phyloP scores from a whole-genome alignment of 352 stramenopile genomes.

The Thalassiosira livingstoniorum region DNA sequence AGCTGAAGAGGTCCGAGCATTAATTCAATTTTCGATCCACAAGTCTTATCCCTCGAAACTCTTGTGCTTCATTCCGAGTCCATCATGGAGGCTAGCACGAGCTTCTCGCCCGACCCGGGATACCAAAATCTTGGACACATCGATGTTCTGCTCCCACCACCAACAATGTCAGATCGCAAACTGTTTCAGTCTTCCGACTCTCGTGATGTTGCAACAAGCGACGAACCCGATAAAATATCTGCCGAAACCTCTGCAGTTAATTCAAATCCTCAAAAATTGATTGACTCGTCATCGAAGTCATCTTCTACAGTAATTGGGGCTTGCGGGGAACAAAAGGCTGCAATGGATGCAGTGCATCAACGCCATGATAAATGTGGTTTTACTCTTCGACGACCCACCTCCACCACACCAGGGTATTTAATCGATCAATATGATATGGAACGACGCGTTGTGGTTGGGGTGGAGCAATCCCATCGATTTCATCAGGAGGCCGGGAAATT shows the following conservation, averaged over 20 bases:
- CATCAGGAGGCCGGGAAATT: neutral
- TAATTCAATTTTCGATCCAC: no score
- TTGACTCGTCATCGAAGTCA: neutral
- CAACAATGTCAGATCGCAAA: neutral
- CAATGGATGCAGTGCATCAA: no score
- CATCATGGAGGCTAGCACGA: neutral
- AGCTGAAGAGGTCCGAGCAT: no score
- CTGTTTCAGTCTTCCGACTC: neutral
- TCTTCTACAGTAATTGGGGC: no score
- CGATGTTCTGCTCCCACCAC: constrained; percentile 21
- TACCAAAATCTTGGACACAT: constrained; percentile 29
- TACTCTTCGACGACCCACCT: neutral
- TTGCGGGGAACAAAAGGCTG: no score
- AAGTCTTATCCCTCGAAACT: no score
- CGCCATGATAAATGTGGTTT: no score
- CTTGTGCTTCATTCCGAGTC: neutral
- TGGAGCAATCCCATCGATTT: neutral
- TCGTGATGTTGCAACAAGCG: neutral
- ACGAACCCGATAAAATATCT: no score
- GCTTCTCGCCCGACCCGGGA: neutral
- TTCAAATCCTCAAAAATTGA: neutral
- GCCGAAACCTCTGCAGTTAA: no score
- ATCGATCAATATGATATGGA: constrained; percentile 36
- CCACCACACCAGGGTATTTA: constrained; percentile 28
- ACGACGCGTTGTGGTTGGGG: constrained; percentile 9